A percentile compares a stretch with the other conserved stretches of the same genome.
Conservation (phyloP, 192 early-diverging fungal genomes). For the Coemansia pectinata region DNA sequence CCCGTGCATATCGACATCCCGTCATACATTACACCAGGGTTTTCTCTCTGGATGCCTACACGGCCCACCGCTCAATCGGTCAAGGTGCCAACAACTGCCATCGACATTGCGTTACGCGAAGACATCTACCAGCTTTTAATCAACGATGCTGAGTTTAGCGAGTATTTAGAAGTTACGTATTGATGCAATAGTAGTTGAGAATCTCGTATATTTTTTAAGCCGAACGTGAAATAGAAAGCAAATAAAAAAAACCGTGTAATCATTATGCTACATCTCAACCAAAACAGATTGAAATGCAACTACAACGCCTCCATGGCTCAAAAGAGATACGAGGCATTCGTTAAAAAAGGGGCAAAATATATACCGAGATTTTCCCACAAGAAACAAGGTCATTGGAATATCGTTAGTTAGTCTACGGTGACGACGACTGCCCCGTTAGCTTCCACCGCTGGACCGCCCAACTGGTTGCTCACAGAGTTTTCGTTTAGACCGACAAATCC, state of each 20-base stretch:
- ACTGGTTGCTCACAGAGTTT: conserved; percentile 33
- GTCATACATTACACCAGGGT: conserved; percentile 34
- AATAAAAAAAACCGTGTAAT: background rate
- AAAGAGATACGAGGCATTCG: conserved; percentile 14
- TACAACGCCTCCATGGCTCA: conserved; percentile 15
- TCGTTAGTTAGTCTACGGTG: conserved; percentile 5
- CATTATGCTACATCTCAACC: conserved; percentile 2
- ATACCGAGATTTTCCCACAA: background rate
- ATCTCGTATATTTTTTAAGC: background rate
- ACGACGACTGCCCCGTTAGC: conserved; percentile 31
- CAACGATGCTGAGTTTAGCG: conserved; percentile 27
- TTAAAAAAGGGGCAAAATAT: conserved; percentile 7
- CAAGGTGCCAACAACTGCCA: background rate
- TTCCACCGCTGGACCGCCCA: conserved; percentile 35
- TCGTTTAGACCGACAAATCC: conserved; percentile 25
- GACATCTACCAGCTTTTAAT: conserved; percentile 17
- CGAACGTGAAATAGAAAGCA: background rate
- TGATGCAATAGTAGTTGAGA: background rate
- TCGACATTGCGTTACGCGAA: conserved; percentile 35
- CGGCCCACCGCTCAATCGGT: background rate
- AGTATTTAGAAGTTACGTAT: conserved; percentile 21
- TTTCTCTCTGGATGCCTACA: conserved; percentile 41
- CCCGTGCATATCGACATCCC: conserved; percentile 40
- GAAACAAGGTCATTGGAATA: background rate
- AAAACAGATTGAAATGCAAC: background rate